phyloP scores from a whole-genome alignment of 768 basidiomycete genomes.

The Collybia sordida region DNA sequence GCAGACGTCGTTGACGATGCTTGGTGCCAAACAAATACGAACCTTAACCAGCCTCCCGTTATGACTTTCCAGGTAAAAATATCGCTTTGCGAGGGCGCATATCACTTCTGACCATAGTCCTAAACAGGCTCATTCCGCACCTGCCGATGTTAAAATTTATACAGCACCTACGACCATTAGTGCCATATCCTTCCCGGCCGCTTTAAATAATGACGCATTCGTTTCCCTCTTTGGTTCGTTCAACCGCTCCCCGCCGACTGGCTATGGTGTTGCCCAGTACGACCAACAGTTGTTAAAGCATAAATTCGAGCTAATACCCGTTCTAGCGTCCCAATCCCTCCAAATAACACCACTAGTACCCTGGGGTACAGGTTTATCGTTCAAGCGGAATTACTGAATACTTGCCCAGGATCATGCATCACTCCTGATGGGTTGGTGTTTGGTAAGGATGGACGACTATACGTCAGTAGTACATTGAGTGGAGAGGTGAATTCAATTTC shows the following conservation, averaged over 20 bases:
- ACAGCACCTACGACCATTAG: conserved; percentile 3
- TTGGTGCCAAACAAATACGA: conserved; percentile 28
- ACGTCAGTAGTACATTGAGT: conserved; percentile 41
- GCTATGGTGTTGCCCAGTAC: conserved; percentile 42
- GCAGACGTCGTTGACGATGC: conserved; percentile 27
- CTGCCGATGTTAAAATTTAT: conserved; percentile 45
- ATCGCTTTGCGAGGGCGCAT: neutral
- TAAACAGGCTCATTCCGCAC: conserved; percentile 42
- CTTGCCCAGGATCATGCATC: conserved; percentile 40
- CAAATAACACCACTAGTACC: conserved; percentile 3
- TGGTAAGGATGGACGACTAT: conserved; percentile 29
- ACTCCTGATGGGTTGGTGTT: conserved; percentile 42
- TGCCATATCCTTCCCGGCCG: conserved; percentile 22
- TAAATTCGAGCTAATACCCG: neutral
- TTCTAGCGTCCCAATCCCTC: conserved; percentile 24
- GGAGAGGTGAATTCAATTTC: conserved; percentile 30
- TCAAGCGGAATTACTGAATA: conserved; percentile 34
- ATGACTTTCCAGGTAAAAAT: conserved; percentile 35
- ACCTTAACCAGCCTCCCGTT: conserved; percentile 33
- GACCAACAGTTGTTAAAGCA: neutral
- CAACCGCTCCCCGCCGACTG: conserved; percentile 36
- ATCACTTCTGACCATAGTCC: neutral
- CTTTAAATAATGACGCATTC: conserved; percentile 32
- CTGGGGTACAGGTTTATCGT: conserved; percentile 29
- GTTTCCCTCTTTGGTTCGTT: conserved; percentile 48